Evolutionary conservation across 352 stramenopile species (phyloP).

Genomic region (Globisporangium solare): DNA sequence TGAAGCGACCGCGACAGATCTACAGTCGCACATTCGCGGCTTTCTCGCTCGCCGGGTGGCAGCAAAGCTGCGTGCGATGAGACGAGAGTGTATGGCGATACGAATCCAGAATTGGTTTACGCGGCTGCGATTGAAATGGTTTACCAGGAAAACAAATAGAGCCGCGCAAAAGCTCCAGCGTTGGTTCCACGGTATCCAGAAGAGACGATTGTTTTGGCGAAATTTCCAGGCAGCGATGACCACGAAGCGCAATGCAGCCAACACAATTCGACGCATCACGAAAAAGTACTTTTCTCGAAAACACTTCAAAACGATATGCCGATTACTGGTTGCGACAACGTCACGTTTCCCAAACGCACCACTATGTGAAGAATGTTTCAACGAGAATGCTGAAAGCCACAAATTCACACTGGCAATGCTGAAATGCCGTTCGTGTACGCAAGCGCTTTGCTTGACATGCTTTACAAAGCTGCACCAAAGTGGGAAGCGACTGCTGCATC

Average conservation of each 20-base stretch:
- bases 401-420: conserved; percentile 20
- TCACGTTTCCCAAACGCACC: conserved; percentile 24
- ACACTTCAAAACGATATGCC: conserved; percentile 1
- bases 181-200: conserved; percentile 17
- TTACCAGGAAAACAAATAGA: conserved; percentile 8
- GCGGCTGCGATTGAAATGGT: conserved; percentile 17
- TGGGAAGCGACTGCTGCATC: conserved; percentile 32
- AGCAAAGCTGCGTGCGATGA: conserved; percentile 17
- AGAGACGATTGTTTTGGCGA: conserved; percentile 19
- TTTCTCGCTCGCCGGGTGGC: conserved; percentile 13
- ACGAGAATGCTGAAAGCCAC: neutral
- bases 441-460: conserved; percentile 23
- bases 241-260: conserved; percentile 2
- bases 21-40: conserved; percentile 14
- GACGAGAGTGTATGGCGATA: conserved; percentile 11
- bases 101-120: conserved; percentile 26
- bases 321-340: conserved; percentile 13
- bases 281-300: conserved; percentile 4
- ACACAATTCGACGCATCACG: neutral
- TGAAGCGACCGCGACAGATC: conserved; percentile 13
- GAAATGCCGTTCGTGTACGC: conserved; percentile 25
- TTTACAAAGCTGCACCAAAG: conserved; percentile 20
- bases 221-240: conserved; percentile 15
- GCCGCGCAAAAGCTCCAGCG: conserved; percentile 21
- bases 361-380: conserved; percentile 32